Evolutionary conservation across 371 early-diverging fungal species (phyloP), one percentile per base, ranked within the genome.

Genomic region (Coemansia sp.): DNA sequence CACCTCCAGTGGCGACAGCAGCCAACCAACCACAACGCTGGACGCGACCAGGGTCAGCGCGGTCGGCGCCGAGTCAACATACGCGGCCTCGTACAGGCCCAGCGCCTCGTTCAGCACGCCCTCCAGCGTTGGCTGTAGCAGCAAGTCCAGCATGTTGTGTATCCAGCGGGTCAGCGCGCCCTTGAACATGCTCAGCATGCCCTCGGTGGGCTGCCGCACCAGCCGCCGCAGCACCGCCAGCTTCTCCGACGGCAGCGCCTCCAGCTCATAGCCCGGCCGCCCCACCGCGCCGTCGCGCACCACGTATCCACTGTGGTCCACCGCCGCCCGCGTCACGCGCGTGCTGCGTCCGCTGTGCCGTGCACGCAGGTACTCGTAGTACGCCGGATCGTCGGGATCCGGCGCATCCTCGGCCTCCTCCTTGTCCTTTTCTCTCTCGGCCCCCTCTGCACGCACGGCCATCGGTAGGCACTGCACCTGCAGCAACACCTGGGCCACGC

Each of bases 381-480:
- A 77, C 10, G 62, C 74, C 1, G 75, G 75, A 55, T 71, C 68
- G 34, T 78, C 71, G 2, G 78, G 71, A 40, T 70, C 70, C 14
- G 71, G 71, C 42, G 52, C 61, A 11, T 50, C 59, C 16, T 46
- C 70, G 32, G 52, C 66, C 9, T 50, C 68, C 10, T 38, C 61
- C 12, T 50, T 54, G 7, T 39, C 56, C n/a, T 29, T n/a, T 10
- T 8, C 8, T 12, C 18, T 18, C 42, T 34, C 55, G 60, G 42
- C 54, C 67, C n/a, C 56, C 51, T 53, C 59, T 38, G 32, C 77
- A 77, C 58, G 77, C 24, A 0, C 81, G 60, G 61, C 83, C 75
- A 32, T 80, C 77, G 92, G 91, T 12, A 88, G 57, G 64, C 88
- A 88, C 77, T 92, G 93, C 10, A 91, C 88, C 74, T 91, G 92